Conservation (phyloP, 139 green algal genomes). For the Chloropicon primus region DNA sequence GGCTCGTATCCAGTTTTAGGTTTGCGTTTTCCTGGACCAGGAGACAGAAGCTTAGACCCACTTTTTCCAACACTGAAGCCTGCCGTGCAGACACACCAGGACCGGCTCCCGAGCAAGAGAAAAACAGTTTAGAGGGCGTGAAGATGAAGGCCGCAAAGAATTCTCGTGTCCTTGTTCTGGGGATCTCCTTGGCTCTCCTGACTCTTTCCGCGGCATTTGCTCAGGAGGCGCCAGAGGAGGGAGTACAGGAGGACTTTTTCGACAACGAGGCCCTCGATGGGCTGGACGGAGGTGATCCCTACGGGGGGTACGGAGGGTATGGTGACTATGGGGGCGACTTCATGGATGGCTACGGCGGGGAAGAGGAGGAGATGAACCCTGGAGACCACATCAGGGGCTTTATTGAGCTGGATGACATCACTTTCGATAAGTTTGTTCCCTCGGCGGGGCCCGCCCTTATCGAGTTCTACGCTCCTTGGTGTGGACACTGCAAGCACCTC, state of each 20-base stretch:
- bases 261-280: background rate
- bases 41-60: too few species aligned
- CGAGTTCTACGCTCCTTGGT: slow-evolving; percentile 18
- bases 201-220: background rate
- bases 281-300: background rate
- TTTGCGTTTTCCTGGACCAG: too few species aligned
- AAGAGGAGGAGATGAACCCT: background rate
- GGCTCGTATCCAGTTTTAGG: too few species aligned
- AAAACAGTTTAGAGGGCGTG: too few species aligned
- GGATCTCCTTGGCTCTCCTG: too few species aligned
- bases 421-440: background rate
- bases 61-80: too few species aligned
- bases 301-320: background rate
- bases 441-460: slow-evolving; percentile 1
- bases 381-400: background rate
- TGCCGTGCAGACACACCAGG: too few species aligned
- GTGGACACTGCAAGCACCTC: slow-evolving; percentile 13
- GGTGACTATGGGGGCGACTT: background rate
- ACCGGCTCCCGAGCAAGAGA: too few species aligned
- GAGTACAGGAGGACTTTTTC: background rate
- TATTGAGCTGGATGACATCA: background rate
- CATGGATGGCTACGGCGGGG: background rate
- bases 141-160: too few species aligned
- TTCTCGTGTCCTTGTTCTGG: too few species aligned
- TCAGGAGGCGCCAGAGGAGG: background rate